Evolutionary conservation across 768 basidiomycete species (phyloP), one percentile per base, ranked within the genome.

Genomic region (Suillus plorans): DNA sequence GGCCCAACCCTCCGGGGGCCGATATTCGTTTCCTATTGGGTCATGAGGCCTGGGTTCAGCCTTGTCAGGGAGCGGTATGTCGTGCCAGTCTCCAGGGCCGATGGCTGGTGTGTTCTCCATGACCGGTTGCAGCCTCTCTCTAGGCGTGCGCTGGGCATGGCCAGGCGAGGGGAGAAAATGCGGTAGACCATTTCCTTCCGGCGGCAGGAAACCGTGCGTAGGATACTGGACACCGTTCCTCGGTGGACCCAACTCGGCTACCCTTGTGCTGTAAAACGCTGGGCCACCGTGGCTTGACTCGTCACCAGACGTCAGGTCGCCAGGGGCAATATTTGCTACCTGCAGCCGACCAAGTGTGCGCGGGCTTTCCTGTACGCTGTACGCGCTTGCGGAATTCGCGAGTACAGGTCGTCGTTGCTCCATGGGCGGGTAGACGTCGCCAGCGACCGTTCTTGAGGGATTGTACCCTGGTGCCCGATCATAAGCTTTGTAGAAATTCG

Each of bases 311-410:
- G 76, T 74, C 53, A 77, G 62, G 59, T 86, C 85, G 7, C 82
- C 85, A 9, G 84, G 81, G 2, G 77, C 71, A 61, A 80, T 74
- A 69, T 87, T 86, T 34, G 82, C 76, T 56, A 87, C 80, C 55
- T 78, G 80, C 20, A 86, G 77, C 14, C 73, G 76, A 5, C 84
- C 84, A 0, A 86, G 76, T 4, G 80, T 78, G 45, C 70, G 69
- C 41, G 69, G 69, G 61, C 74, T 79, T 49, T 74, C 71, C 62
- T 74, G 76, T 13, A 76, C 74, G 61, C 49, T 69, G 60, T 52
- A 70, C 69, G 41, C 73, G 50, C 41, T 66, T 60, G 65, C 79
- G 72, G 5, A 73, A 71, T 37, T 78, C 74, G 18, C 78, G 66
- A 14, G 74, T 71, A 31, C 76, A 69, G 13, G 61, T 34, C 31